phyloP scores from a whole-genome alignment of 495 filamentous ascomycete species.

The Aspergillus sparsus region DNA sequence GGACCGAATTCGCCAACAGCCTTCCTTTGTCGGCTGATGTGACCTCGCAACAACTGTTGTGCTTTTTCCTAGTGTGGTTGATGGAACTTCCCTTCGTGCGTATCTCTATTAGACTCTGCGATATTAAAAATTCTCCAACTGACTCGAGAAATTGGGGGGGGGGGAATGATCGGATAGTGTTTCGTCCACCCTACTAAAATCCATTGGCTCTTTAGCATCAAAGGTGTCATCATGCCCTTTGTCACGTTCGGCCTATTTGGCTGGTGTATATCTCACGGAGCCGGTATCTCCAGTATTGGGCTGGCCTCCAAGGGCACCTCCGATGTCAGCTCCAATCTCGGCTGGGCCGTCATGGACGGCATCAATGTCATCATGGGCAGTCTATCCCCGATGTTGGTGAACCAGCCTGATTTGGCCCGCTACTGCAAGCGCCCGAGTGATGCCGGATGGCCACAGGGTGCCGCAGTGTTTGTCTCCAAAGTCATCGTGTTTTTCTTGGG shows the following conservation, averaged over 20 bases:
- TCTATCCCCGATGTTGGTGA: constrained; percentile 6
- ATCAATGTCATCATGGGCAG: constrained; percentile 11
- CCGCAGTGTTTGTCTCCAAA: neutral
- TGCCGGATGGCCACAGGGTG: constrained; percentile 8
- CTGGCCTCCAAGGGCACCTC: neutral
- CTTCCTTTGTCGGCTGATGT: constrained; percentile 1
- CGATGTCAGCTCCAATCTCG: neutral
- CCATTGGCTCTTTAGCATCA: constrained; percentile 9
- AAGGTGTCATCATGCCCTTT: constrained; percentile 14
- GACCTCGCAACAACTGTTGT: constrained; percentile 9
- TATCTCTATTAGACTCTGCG: neutral
- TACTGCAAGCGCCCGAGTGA: constrained; percentile 5
- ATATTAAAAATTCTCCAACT: too few relatives aligned
- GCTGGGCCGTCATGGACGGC: constrained; percentile 10
- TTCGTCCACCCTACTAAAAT: constrained; percentile 8
- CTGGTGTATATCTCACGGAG: constrained; percentile 11
- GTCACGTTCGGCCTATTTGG: constrained; percentile 6
- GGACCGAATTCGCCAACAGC: constrained; percentile 3
- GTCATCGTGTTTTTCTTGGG: constrained; percentile 6
- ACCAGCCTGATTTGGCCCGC: constrained; percentile 11
- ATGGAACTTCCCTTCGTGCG: constrained; percentile 7
- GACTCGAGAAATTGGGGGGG: neutral
- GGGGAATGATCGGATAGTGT: neutral
- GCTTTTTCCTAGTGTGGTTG: constrained; percentile 14
- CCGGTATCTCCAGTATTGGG: neutral